Percentiles rank a stretch among this genome's conserved stretches.
These are phyloP conservation scores for Thyridium curvatum DNA, from an alignment of 2,329 filamentous ascomycete genomes.

Conservation along the genomic window DNA sequence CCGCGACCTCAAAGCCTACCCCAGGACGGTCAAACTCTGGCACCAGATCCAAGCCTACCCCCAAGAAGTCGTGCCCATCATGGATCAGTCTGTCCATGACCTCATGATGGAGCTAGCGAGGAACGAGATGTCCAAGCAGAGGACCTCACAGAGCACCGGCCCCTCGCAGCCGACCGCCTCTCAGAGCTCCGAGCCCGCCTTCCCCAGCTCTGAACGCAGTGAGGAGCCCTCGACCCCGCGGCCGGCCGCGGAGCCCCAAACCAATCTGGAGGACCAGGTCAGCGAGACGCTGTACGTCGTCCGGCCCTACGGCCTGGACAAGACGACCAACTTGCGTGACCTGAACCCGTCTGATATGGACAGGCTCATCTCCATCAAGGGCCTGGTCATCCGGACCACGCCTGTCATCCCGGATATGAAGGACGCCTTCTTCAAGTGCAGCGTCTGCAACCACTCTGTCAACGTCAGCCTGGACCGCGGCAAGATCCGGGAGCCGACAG, in stretches of 20 bases:
- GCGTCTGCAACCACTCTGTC: conserved; percentile 84
- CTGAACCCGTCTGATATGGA: conserved; percentile 95
- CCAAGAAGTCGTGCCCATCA: conserved; percentile 90
- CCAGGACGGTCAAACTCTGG: conserved; percentile 88
- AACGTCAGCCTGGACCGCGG: conserved; percentile 90
- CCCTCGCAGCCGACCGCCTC: conserved; percentile 36
- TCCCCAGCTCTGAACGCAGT: conserved; percentile 72
- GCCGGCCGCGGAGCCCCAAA: conserved; percentile 29
- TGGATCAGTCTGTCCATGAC: conserved; percentile 93
- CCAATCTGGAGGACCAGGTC: conserved; percentile 73
- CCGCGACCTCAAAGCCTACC: conserved; percentile 85
- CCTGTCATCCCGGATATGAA: conserved; percentile 99
- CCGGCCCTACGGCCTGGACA: conserved; percentile 81
- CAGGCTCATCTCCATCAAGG: conserved; percentile 90
- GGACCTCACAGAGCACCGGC: conserved; percentile 50
- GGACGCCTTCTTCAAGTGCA: conserved; percentile 95
- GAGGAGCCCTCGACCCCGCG: conserved; percentile 42
- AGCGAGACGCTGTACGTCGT: conserved; percentile 77
- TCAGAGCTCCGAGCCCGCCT: conserved; percentile 67
- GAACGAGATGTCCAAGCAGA: conserved; percentile 67
- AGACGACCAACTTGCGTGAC: conserved; percentile 84
- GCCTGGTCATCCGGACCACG: conserved; percentile 89
- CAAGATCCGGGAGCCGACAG: conserved; percentile 90
- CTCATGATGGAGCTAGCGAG: conserved; percentile 85
- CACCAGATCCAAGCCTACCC: conserved; percentile 92